phyloP scores from a whole-genome alignment of 306 rosid species.

The Ochetophila trinervis region DNA sequence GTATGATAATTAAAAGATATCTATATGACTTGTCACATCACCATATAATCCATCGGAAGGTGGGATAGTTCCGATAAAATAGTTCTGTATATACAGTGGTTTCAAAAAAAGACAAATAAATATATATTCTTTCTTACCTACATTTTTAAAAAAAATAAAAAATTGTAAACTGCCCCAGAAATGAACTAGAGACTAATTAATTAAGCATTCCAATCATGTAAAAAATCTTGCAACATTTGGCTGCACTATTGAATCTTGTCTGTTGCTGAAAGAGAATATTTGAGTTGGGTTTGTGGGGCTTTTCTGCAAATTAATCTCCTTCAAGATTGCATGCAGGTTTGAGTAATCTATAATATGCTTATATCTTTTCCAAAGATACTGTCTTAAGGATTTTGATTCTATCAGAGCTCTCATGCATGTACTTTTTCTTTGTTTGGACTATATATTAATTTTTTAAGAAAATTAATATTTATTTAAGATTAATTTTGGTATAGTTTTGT shows the following conservation, averaged over 20 bases:
- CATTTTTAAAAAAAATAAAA: no score
- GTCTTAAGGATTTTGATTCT: conserved; percentile 19
- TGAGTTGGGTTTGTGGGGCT: neutral
- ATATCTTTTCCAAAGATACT: conserved; percentile 12
- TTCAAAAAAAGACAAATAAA: no score
- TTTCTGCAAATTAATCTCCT: neutral
- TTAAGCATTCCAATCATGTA: conserved; percentile 3
- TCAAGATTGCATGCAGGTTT: neutral
- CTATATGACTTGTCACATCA: no score
- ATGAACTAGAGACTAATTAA: conserved; percentile 4
- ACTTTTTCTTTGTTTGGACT: no score
- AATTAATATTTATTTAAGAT: no score
- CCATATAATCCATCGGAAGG: no score
- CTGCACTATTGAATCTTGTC: conserved; percentile 20
- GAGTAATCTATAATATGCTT: neutral
- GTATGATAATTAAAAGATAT: no score
- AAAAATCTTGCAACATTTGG: conserved; percentile 10
- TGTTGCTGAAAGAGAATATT: conserved; percentile 8
- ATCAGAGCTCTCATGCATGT: conserved; percentile 3
- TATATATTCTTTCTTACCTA: no score
- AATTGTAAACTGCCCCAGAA: neutral
- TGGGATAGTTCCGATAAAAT: no score
- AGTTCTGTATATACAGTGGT: no score
- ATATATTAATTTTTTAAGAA: no score
- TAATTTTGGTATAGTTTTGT: no score